Base-by-base conservation (phyloP, 2,329 filamentous ascomycete genomes). In the Botryotinia convoluta region DNA sequence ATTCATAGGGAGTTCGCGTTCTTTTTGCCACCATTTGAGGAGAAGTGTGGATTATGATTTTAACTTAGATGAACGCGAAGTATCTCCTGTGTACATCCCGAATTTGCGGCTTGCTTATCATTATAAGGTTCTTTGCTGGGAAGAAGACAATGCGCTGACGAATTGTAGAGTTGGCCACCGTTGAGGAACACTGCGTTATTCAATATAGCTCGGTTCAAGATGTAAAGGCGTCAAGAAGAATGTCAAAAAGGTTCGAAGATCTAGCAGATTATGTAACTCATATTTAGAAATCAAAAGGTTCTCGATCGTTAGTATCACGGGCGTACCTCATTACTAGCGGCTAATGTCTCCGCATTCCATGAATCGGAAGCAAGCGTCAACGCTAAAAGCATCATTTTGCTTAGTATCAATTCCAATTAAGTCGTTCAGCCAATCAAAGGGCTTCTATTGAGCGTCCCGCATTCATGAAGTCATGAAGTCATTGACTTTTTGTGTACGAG, bases 401-500 rank as follows among this genome's bases (percentile, higher is more conserved):
- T 51, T 35, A 18, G 39, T 26, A 12, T 44, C 10, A 16, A 71
- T 10, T 22, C 42, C 9, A 29, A 63, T 18, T 48, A 22, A 7
- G 5, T 26, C 4, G 3, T 29, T 22, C 22, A 63, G 3, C 69
- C 69, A 71, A 71, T 71, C 6, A 71, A 64, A 22, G 26, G 9
- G 22, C 9, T 48, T 39, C 7, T 29, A 64, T 71, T 71, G 59
- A 26, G 45, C 16, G 42, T 71, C 42, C n/a, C 35, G 32, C 51
- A 32, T n/a, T 42, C 18, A 51, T 71, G 69, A 45, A 61, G 69
- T 71, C 59, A 71, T 54, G 51, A 57, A 57, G 51, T 57, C 51
- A 57, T 57, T 57, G 51, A 57, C 29, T 57, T 32, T 57, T 64
- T 10, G 59, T 51, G 26, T 39, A 16, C 22, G 45, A 64, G 45